phyloP scores from a whole-genome alignment of 2,329 filamentous ascomycete genomes.

The Intubia oerlemansii region DNA sequence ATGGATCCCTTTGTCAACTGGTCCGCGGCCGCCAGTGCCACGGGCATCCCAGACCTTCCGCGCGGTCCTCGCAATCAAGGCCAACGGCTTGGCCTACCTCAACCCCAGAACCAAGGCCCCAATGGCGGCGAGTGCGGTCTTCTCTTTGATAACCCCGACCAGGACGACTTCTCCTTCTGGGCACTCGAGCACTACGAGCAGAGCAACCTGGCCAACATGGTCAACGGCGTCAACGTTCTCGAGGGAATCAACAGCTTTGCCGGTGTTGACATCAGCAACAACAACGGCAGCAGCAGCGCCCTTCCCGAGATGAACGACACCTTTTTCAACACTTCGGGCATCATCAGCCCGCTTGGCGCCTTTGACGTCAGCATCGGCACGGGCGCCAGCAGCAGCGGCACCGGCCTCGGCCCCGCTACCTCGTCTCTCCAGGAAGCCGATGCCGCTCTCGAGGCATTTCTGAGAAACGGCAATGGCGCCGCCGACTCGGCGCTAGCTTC shows the following conservation, averaged over 20 bases:
- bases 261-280: too few species aligned
- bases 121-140: too few species aligned
- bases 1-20: constrained; percentile 44
- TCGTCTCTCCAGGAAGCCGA: constrained; percentile 6
- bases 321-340: too few species aligned
- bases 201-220: constrained; percentile 17
- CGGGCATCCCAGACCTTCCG: too few species aligned
- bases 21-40: constrained; percentile 17
- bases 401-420: background rate
- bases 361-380: constrained; percentile 1
- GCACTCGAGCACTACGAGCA: constrained; percentile 34
- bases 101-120: constrained; percentile 9
- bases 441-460: constrained; percentile 1
- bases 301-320: too few species aligned
- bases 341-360: constrained; percentile 5
- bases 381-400: too few species aligned
- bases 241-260: constrained; percentile 1
- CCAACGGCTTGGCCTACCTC: too few species aligned
- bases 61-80: too few species aligned
- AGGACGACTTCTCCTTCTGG: constrained; percentile 37
- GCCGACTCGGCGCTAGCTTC: too few species aligned
- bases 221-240: too few species aligned
- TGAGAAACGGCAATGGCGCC: too few species aligned
- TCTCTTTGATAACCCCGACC: constrained; percentile 31
- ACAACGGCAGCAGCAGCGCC: too few species aligned